phyloP scores from a whole-genome alignment of 2,329 filamentous ascomycete genomes.

The Pseudonectria foliicola region DNA sequence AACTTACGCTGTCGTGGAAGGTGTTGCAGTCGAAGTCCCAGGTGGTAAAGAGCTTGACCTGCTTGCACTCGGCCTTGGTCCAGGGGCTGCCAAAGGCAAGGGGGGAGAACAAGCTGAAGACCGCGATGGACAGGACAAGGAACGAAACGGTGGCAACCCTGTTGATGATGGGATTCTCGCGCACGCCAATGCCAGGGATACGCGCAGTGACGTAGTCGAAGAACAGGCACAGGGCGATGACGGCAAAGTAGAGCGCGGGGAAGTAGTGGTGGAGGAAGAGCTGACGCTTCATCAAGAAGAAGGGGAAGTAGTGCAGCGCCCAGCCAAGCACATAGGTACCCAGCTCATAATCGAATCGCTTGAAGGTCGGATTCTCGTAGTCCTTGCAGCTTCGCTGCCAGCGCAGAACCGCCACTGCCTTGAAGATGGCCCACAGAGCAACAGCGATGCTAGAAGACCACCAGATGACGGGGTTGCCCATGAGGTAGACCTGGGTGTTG shows the following conservation, averaged over 20 bases:
- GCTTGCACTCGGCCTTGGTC: slow-evolving; percentile 82
- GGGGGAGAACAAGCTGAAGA: slow-evolving; percentile 80
- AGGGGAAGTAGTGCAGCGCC: slow-evolving; percentile 98
- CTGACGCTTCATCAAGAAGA: slow-evolving; percentile 96
- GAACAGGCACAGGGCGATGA: slow-evolving; percentile 80
- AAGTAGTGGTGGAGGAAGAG: slow-evolving; percentile 99
- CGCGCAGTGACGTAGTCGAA: slow-evolving; percentile 80
- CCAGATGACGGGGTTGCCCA: slow-evolving; percentile 94
- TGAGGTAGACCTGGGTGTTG: slow-evolving; percentile 90
- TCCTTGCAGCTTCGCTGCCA: slow-evolving; percentile 94
- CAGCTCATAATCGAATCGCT: slow-evolving; percentile 96
- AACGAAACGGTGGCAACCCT: slow-evolving; percentile 67
- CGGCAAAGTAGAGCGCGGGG: slow-evolving; percentile 89
- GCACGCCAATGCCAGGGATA: slow-evolving; percentile 59
- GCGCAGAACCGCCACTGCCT: slow-evolving; percentile 76
- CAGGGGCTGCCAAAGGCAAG: slow-evolving; percentile 89
- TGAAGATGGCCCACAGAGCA: slow-evolving; percentile 71
- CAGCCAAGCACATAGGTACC: slow-evolving; percentile 86
- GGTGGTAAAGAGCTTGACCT: slow-evolving; percentile 75
- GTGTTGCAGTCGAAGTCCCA: slow-evolving; percentile 99
- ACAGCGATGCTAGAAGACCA: slow-evolving; percentile 79
- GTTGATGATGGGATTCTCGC: slow-evolving; percentile 62
- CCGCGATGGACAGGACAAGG: slow-evolving; percentile 64
- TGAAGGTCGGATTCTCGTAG: slow-evolving; percentile 75
- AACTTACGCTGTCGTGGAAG: slow-evolving; percentile 79